These are phyloP conservation scores for Phytophthora lateralis DNA, from an alignment of 352 stramenopile genomes.

Conservation along the genomic window DNA sequence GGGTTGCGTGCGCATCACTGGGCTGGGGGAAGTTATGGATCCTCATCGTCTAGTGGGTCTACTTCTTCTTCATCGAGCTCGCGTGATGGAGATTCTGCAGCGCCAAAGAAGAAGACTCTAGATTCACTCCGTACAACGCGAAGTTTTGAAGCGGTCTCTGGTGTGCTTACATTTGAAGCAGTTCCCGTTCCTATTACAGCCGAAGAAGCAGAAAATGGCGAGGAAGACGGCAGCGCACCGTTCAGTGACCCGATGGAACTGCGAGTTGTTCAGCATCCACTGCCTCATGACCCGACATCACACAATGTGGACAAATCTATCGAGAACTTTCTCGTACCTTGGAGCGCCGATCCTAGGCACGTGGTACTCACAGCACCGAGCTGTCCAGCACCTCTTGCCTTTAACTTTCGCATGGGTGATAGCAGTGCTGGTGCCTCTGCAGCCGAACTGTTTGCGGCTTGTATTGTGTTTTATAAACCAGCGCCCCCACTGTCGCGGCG, in stretches of 20 bases:
- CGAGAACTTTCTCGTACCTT: slow-evolving; percentile 75
- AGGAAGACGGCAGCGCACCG: slow-evolving; percentile 16
- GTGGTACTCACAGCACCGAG: slow-evolving; percentile 48
- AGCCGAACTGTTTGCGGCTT: slow-evolving; percentile 78
- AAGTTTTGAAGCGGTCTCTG: slow-evolving; percentile 78
- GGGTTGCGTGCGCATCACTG: slow-evolving; percentile 84
- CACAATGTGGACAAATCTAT: slow-evolving; percentile 67
- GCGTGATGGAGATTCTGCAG: slow-evolving; percentile 28
- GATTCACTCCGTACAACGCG: slow-evolving; percentile 66
- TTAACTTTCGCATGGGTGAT: slow-evolving; percentile 83
- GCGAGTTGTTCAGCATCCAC: slow-evolving; percentile 52
- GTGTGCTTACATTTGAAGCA: slow-evolving; percentile 80
- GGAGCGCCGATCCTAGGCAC: slow-evolving; percentile 50
- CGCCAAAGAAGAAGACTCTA: slow-evolving; percentile 65
- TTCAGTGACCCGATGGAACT: slow-evolving; percentile 53
- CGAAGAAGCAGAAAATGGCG: slow-evolving; percentile 18
- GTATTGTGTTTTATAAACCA: slow-evolving; percentile 82
- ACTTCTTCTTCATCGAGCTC: slow-evolving; percentile 22
- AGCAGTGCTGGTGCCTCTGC: slow-evolving; percentile 59
- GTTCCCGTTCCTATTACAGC: slow-evolving; percentile 33
- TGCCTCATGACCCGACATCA: slow-evolving; percentile 53
- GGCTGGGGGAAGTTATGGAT: slow-evolving; percentile 30
- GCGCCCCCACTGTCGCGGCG: slow-evolving; percentile 61
- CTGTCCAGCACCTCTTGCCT: slow-evolving; percentile 64
- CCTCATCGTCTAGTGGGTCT: slow-evolving; percentile 30